Evolutionary conservation across 169 alveolate genomes (phyloP), one percentile per base, ranked within the genome.

Genomic region (Toxoplasma gondii): DNA sequence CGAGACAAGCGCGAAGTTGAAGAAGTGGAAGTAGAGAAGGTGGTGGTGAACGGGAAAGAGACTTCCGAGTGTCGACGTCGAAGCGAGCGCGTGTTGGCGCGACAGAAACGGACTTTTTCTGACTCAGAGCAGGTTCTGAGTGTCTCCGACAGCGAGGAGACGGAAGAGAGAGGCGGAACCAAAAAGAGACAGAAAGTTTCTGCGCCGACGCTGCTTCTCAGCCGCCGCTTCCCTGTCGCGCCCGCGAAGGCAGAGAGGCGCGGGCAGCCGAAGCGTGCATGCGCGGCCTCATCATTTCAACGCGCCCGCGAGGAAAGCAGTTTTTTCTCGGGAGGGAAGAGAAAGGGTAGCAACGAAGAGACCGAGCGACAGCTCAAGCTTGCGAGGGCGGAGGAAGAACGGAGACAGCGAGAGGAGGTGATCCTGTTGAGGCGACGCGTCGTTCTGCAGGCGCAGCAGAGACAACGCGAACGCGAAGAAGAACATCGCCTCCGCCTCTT

Each of bases 401-500:
- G n/a, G 84, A 41, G 44, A 16, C 45, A 74, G 84, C 43, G 27
- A 44, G 17, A 31, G 34, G 74, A 64, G n/a, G 74, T 31, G 34
- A 19, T 64, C 34, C 7, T 64, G 74, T 1, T 22, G 74, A 64
- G 29, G 74, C 22, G 84, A n/a, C 5, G 44, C 12, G 44, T 34
- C 69, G 17, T 82, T 2, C 53, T 24, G 69, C 90, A 82, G 41
- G 90, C 22, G 69, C 54, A 41, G n/a, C 69, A 82, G 90, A 22
- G 17, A 31, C 90, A 82, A 38, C 38, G 90, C 5, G 67, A 82
- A 36, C 16, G 69, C 34, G 67, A 82, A 82, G 90, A 82, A 12
- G 90, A 82, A 31, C 90, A 82, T 1, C 90, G 64, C n/a, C 29
- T 78, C 1, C 39, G 86, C 31, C 86, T 78, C 19, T 45, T 78